Conservation (phyloP, 495 filamentous ascomycete genomes). For the Penicillium paxilli region DNA sequence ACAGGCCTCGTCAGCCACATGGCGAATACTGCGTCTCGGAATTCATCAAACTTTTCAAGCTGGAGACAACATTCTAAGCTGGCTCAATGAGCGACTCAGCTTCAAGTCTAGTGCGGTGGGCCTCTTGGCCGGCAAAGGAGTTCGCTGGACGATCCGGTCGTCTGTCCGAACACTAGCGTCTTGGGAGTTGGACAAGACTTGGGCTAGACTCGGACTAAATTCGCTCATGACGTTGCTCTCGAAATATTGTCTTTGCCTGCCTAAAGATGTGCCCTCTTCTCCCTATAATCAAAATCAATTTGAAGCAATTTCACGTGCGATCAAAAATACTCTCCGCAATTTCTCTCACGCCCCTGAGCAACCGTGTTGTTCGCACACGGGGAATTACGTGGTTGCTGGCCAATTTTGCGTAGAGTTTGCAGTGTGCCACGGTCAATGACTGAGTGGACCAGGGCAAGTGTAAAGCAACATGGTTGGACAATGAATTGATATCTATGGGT, state of each 20-base stretch:
- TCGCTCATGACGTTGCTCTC: neutral
- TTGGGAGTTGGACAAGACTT: conserved; percentile 5
- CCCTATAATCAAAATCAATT: neutral
- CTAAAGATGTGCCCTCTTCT: neutral
- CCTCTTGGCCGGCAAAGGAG: conserved; percentile 5
- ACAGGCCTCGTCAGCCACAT: neutral
- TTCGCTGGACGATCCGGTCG: conserved; percentile 7
- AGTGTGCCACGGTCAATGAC: conserved; percentile 1
- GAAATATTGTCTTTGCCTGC: neutral
- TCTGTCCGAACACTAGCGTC: conserved; percentile 5
- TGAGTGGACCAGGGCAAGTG: conserved; percentile 8
- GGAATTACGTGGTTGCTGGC: conserved; percentile 1
- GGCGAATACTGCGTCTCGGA: neutral
- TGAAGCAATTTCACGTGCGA: neutral
- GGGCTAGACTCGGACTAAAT: neutral
- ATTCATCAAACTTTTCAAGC: neutral
- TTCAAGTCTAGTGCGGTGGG: conserved; percentile 5
- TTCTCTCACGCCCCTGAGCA: too few relatives aligned
- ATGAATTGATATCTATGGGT: neutral
- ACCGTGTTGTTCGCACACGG: neutral
- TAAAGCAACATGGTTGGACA: conserved; percentile 8
- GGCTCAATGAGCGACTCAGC: conserved; percentile 9
- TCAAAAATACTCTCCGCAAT: too few relatives aligned
- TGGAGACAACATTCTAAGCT: neutral
- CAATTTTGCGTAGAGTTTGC: conserved; percentile 4